Percentiles rank a stretch among this genome's conserved stretches.
phyloP scores from a whole-genome alignment of 257 asterid genomes.

The Gentiana dahurica region DNA sequence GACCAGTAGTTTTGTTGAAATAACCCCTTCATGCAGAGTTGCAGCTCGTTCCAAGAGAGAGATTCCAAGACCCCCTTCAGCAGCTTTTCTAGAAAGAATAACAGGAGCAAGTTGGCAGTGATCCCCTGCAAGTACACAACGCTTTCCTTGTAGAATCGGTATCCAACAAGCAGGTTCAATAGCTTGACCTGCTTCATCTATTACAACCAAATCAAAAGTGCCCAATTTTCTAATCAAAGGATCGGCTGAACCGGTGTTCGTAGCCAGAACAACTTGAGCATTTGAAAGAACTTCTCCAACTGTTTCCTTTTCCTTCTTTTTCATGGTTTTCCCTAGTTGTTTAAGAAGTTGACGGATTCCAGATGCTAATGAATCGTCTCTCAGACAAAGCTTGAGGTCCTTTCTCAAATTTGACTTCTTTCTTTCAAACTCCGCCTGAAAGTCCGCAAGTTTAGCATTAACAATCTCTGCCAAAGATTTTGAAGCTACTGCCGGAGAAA shows the following conservation, averaged over 20 bases:
- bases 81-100: constrained; percentile 81
- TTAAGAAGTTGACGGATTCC: constrained; percentile 97
- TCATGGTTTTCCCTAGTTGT: constrained; percentile 85
- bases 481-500: constrained; percentile 75
- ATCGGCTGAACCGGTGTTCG: constrained; percentile 94
- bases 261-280: constrained; percentile 90
- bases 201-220: constrained; percentile 76
- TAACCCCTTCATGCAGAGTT: constrained; percentile 56
- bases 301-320: constrained; percentile 91
- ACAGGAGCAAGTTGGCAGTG: constrained; percentile 95
- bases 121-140: constrained; percentile 94
- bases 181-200: constrained; percentile 96
- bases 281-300: constrained; percentile 57
- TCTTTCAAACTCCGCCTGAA: constrained; percentile 65
- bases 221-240: constrained; percentile 69
- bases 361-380: constrained; percentile 92
- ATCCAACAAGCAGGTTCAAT: constrained; percentile 98
- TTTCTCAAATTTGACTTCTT: constrained; percentile 80
- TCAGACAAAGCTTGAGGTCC: constrained; percentile 78
- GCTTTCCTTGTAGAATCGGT: constrained; percentile 87
- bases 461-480: constrained; percentile 84
- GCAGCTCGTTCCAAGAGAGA: constrained; percentile 80
- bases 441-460: constrained; percentile 58
- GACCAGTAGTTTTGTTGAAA: constrained; percentile 51
- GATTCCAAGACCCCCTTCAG: constrained; percentile 81